phyloP scores from a whole-genome alignment of 2,329 filamentous ascomycete species.

The Aspergillus fumigatus region DNA sequence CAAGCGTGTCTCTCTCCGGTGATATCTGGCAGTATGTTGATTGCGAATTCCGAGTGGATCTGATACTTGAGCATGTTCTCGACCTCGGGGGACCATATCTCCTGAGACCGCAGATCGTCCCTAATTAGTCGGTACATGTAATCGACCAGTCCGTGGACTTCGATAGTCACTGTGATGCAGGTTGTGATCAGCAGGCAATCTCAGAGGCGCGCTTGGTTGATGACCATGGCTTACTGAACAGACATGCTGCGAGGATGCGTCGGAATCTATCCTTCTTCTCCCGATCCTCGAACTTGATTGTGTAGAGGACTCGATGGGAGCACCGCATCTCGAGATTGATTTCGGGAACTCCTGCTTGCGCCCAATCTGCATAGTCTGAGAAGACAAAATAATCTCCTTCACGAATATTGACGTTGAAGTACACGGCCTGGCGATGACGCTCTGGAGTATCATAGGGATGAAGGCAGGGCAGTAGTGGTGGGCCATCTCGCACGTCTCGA shows the following conservation, averaged over 20 bases:
- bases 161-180: conserved; percentile 19
- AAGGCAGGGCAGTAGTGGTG: conserved; percentile 24
- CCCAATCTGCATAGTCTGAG: conserved; percentile 20
- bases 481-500: conserved; percentile 11
- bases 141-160: conserved; percentile 20
- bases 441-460: conserved; percentile 30
- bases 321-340: conserved; percentile 16
- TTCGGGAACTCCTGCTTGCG: conserved; percentile 7
- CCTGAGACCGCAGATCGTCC: conserved; percentile 21
- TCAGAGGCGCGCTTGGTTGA: neutral
- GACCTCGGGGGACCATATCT: conserved; percentile 12
- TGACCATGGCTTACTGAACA: conserved; percentile 24
- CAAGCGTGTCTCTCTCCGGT: conserved; percentile 28
- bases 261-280: conserved; percentile 31
- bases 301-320: conserved; percentile 16
- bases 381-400: conserved; percentile 36
- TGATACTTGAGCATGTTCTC: conserved; percentile 22
- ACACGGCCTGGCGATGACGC: conserved; percentile 33
- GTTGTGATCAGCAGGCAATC: neutral
- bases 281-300: conserved; percentile 21
- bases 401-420: conserved; percentile 20
- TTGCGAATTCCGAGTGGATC: conserved; percentile 19
- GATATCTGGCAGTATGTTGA: conserved; percentile 10
- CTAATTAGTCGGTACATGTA: conserved; percentile 34
- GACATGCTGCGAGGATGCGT: conserved; percentile 27